Evolutionary conservation across 768 basidiomycete species (phyloP), one percentile per base, ranked within the genome.

Genomic region (Boletus eberwhitei): DNA sequence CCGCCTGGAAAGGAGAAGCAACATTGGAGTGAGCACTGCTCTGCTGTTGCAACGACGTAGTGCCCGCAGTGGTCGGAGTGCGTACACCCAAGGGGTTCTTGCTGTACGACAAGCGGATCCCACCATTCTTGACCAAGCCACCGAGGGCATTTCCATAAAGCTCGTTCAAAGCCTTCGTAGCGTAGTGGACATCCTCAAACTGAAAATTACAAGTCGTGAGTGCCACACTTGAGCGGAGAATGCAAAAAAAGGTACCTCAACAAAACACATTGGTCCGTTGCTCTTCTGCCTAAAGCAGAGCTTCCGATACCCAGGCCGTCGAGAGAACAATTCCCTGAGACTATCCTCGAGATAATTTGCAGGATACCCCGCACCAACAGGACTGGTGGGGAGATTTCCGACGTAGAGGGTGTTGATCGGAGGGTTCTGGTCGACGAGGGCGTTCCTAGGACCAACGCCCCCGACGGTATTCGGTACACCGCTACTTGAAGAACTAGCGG

Each of bases 361-460:
- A 36, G 90, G 84, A 63, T 84, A 87, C 3, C 89, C 86, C 5
- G 77, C 72, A 7, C 88, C 83, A 17, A 85, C 79, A 22, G 86
- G 83, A 32, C 87, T 82, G 5, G 89, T 90, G 2, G 96, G 97
- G 54, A 99, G 74, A 64, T 98, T 98, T 42, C 97, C 97, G n/a
- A 99, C 94, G 66, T 98, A 98, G n/a, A 99, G 78, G 1, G 97
- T 99, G 66, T 97, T 98, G 73, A 98, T 98, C 14, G 95, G 95
- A 63, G 95, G 95, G 70, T 98, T 98, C 75, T 96, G 93, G 73
- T 98, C 96, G 35, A 85, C 75, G 26, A 77, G 74, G 21, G 61
- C 57, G 39, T 75, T 77, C 58, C 74, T 69, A 13, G 75, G 66
- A 13, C 63, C 67, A 35, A 64, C 59, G 19, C 59, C 61, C 4